Conservation (phyloP, 192 early-diverging fungal genomes). For the Rhizophagus prolifer region DNA sequence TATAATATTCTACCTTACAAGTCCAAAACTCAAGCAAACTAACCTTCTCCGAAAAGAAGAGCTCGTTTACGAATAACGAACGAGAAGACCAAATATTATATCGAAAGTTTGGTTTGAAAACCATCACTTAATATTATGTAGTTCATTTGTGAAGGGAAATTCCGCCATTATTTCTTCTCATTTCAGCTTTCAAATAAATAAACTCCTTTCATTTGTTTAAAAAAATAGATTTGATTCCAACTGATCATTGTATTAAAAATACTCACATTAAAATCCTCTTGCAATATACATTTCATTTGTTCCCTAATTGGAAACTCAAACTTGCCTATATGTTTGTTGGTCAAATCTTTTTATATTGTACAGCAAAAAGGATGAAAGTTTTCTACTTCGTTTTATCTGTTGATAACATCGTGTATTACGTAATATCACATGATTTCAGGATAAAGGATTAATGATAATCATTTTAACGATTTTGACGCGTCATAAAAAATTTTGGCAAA, state of each 20-base stretch:
- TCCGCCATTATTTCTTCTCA: background rate
- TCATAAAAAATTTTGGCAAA: background rate
- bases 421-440: too few relatives aligned
- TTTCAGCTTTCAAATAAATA: background rate
- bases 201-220: background rate
- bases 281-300: background rate
- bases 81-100: too few relatives aligned
- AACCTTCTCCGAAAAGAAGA: too few relatives aligned
- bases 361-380: too few relatives aligned
- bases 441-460: too few relatives aligned
- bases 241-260: constrained; percentile 5
- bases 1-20: too few relatives aligned
- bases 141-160: constrained; percentile 2
- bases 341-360: background rate
- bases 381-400: too few relatives aligned
- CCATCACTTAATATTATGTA: background rate
- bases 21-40: too few relatives aligned
- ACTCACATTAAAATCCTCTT: constrained; percentile 2
- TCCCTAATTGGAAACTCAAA: background rate
- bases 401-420: too few relatives aligned
- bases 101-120: background rate
- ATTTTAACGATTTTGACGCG: background rate
- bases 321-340: background rate
- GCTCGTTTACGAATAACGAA: too few relatives aligned
- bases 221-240: background rate